Evolutionary conservation across 495 filamentous ascomycete species (phyloP), one percentile per base, ranked within the genome.

Genomic region (Neurospora sp.): DNA sequence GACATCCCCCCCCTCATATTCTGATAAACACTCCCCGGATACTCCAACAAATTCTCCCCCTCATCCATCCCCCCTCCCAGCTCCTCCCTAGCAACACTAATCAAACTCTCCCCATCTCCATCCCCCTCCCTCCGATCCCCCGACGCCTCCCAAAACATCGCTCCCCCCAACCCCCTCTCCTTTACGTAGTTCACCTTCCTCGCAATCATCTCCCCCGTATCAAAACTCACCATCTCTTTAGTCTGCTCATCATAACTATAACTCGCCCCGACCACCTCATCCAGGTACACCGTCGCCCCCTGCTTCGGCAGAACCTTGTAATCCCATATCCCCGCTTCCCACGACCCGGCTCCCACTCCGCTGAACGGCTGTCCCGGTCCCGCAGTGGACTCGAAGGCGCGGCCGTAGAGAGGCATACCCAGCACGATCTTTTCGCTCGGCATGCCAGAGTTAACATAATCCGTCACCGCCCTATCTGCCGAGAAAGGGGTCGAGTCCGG

Each of bases 141-240:
- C 73, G 89, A 93, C 44, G 88, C 89, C 82, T 97, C 94, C 94
- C 94, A 98, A 87, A 92, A 97, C 93, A 97, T 97, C 3, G 86
- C 88, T 31, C 94, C 94, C 2, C 89, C 93, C 4, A 97, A 84
- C 2, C 88, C 87, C 72, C 84, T 83, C 45, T 81, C 72, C 79
- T 85, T 84, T 71, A 95, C 83, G 76, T 91, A 97, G 10, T 77
- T 77, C 6, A 88, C 89, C 84, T 97, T 98, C 59, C 31, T 35
- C 0, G 31, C 31, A 35, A 90, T 84, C 75, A 91, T 86, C 10
- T 86, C 84, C 0, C 85, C 83, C 9, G 87, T 93, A 75, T 97
- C 94, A 78, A 92, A 98, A 70, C 86, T 88, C 16, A 98, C 81
- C 77, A 97, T 85, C 75, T 90, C 87, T 69, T 83, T 80, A 5